Evolutionary conservation across 2,329 filamentous ascomycete genomes (phyloP).

Genomic region (Pochonia chlamydosporia): DNA sequence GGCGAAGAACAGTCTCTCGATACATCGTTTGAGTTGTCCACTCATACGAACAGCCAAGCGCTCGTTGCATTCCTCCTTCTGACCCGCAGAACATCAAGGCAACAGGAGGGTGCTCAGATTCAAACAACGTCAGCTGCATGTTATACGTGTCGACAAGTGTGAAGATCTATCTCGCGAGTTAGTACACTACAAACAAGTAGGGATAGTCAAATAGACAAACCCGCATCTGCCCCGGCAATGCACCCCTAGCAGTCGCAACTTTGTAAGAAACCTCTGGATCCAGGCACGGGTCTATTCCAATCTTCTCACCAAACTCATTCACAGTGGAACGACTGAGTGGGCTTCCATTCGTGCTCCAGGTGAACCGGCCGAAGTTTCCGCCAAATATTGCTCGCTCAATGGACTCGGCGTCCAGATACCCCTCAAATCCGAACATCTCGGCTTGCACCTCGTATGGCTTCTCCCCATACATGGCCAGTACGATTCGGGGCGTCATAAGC

Average conservation of each 20-base stretch:
- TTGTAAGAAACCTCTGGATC: slow-evolving; percentile 18
- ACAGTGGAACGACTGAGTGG: slow-evolving; percentile 19
- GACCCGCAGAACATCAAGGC: too few relatives aligned
- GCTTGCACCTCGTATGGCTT: slow-evolving; percentile 23
- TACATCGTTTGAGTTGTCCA: too few relatives aligned
- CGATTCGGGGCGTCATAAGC: slow-evolving; percentile 18
- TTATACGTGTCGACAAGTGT: slow-evolving; percentile 31
- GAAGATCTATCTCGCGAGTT: slow-evolving; percentile 20
- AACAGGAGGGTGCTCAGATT: too few relatives aligned
- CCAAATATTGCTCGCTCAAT: slow-evolving; percentile 24
- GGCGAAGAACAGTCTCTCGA: too few relatives aligned
- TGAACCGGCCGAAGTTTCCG: slow-evolving; percentile 20
- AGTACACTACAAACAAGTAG: background rate
- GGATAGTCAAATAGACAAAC: slow-evolving; percentile 11
- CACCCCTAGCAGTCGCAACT: slow-evolving; percentile 20
- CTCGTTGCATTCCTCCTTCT: too few relatives aligned
- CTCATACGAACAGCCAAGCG: too few relatives aligned
- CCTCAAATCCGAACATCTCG: slow-evolving; percentile 27
- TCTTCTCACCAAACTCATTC: slow-evolving; percentile 19
- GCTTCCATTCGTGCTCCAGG: slow-evolving; percentile 23
- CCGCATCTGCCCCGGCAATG: slow-evolving; percentile 21
- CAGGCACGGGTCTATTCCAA: slow-evolving; percentile 19
- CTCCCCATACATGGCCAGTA: slow-evolving; percentile 21
- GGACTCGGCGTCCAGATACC: slow-evolving; percentile 22
- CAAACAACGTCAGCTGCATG: slow-evolving; percentile 27